Conservation (phyloP, 352 stramenopile genomes). For the Phytophthora melonis region DNA sequence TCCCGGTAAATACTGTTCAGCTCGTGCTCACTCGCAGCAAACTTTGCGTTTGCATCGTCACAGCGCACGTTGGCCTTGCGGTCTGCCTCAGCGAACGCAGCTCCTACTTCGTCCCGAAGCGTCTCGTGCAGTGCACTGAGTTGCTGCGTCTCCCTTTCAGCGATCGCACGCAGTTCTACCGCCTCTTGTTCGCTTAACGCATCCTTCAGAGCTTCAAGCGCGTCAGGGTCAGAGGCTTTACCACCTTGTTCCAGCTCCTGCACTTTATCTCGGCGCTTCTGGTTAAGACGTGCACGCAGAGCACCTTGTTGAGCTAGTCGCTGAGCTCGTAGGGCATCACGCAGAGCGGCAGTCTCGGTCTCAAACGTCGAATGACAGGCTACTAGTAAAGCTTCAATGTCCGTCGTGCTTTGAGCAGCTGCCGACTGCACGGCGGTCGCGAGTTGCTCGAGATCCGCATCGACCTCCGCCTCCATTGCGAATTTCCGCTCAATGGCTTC, state of each 20-base stretch:
- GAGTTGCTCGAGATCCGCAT: constrained; percentile 40
- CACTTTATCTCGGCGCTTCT: constrained; percentile 19
- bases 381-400: constrained; percentile 42
- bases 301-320: constrained; percentile 32
- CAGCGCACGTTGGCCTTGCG: constrained; percentile 20
- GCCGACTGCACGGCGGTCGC: constrained; percentile 30
- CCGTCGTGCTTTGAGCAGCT: constrained; percentile 20
- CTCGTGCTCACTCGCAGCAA: constrained; percentile 23
- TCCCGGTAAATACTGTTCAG: constrained; percentile 30
- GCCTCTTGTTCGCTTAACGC: constrained; percentile 14
- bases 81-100: constrained; percentile 30
- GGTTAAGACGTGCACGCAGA: constrained; percentile 27
- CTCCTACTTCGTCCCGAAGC: constrained; percentile 17
- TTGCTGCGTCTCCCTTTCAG: constrained; percentile 16
- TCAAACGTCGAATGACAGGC: constrained; percentile 42
- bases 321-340: constrained; percentile 22
- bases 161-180: constrained; percentile 8
- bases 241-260: constrained; percentile 14
- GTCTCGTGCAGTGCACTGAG: constrained; percentile 19
- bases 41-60: constrained; percentile 18
- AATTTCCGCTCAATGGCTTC: constrained; percentile 28
- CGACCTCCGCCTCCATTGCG: constrained; percentile 30
- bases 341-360: constrained; percentile 30
- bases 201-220: constrained; percentile 20
- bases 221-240: background rate